Evolutionary conservation across 2,329 filamentous ascomycete genomes (phyloP).

Genomic region (Tolypocladium paradoxum): DNA sequence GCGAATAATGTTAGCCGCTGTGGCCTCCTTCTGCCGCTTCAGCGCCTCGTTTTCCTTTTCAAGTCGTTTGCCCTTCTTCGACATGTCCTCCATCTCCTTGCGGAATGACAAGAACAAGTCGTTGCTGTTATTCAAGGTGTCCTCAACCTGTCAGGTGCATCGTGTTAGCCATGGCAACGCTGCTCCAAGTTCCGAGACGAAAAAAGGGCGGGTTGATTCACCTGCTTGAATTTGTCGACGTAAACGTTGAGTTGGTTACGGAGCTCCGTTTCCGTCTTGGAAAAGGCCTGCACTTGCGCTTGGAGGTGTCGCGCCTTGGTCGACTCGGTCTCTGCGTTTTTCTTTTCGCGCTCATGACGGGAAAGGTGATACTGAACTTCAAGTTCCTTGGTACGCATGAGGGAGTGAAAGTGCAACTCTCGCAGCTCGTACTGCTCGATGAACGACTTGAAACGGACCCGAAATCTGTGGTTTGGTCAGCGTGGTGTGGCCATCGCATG

Average conservation of each 20-base stretch:
- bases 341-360: constrained; percentile 81
- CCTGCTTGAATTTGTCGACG: constrained; percentile 99
- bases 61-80: constrained; percentile 92
- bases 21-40: constrained; percentile 86
- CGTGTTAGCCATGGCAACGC: not conserved
- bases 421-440: constrained; percentile 95
- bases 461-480: constrained; percentile 45
- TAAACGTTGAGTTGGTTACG: constrained; percentile 95
- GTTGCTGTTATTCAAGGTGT: constrained; percentile 96
- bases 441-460: constrained; percentile 83
- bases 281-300: constrained; percentile 86
- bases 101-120: constrained; percentile 93
- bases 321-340: constrained; percentile 72
- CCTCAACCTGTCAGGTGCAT: constrained; percentile 64
- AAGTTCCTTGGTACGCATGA: constrained; percentile 88
- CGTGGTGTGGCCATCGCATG: not conserved
- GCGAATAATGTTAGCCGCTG: constrained; percentile 87
- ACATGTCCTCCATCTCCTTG: constrained; percentile 99
- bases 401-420: constrained; percentile 84
- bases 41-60: constrained; percentile 93
- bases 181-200: too few species aligned
- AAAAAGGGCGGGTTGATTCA: constrained; percentile 32
- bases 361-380: constrained; percentile 90
- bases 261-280: constrained; percentile 88
- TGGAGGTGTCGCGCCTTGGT: constrained; percentile 76